Conservation (phyloP, 768 basidiomycete genomes). For the Calocybe gangraenosa region DNA sequence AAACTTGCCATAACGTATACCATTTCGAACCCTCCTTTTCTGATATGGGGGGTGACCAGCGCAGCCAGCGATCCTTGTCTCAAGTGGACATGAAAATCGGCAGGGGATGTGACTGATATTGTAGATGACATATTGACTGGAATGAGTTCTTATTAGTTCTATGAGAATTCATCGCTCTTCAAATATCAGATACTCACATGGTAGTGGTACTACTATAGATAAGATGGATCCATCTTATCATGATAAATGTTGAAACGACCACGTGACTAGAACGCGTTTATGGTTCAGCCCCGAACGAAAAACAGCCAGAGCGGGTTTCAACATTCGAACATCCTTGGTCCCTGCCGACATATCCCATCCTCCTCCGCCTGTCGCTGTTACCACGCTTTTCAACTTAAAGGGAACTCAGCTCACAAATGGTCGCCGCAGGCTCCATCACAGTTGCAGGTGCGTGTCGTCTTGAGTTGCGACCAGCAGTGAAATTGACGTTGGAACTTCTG, state of each 20-base stretch:
- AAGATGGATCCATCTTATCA: background rate
- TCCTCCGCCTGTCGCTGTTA: conserved; percentile 1
- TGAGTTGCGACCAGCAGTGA: conserved; percentile 15
- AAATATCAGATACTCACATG: too few species aligned
- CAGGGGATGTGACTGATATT: conserved; percentile 57
- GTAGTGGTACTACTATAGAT: too few species aligned
- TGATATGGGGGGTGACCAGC: conserved; percentile 88
- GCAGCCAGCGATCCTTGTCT: conserved; percentile 80
- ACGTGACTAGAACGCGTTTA: conserved; percentile 27
- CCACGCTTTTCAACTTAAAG: too few species aligned
- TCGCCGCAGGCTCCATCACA: conserved; percentile 82
- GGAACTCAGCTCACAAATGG: conserved; percentile 43
- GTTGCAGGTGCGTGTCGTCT: conserved; percentile 61
- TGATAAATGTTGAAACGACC: conserved; percentile 16
- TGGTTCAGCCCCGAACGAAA: conserved; percentile 15
- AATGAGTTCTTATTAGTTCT: too few species aligned
- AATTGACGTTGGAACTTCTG: conserved; percentile 4
- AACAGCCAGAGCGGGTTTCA: too few species aligned
- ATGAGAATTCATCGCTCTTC: too few species aligned
- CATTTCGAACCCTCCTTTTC: conserved; percentile 81
- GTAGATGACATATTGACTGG: background rate
- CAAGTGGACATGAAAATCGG: conserved; percentile 96
- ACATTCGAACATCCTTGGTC: too few species aligned
- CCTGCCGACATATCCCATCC: conserved; percentile 1
- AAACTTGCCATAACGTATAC: conserved; percentile 92